Evolutionary conservation across 2,329 filamentous ascomycete genomes (phyloP).

Genomic region (Hypoxylon sp.): DNA sequence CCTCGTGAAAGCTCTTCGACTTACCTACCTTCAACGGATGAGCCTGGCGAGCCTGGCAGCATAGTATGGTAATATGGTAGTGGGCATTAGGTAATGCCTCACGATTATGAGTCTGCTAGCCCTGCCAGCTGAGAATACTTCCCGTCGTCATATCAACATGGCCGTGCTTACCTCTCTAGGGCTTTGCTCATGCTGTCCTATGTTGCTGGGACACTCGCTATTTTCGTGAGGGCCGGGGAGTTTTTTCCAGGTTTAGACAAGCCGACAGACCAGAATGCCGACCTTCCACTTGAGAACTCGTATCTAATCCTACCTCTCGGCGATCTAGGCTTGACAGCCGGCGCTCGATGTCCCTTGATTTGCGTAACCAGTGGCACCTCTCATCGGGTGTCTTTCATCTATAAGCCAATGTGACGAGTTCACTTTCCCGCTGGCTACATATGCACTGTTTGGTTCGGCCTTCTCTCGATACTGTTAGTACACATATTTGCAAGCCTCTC

Average conservation of each 20-base stretch:
- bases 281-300: not conserved
- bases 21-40: not conserved
- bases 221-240: conserved; percentile 8
- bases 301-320: conserved; percentile 7
- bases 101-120: not conserved
- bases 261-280: not conserved
- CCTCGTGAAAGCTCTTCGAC: not conserved
- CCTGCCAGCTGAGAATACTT: not conserved
- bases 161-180: not conserved
- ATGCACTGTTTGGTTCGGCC: conserved; percentile 14
- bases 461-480: conserved; percentile 28
- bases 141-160: not conserved
- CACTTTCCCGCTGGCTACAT: conserved; percentile 25
- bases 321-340: conserved; percentile 5
- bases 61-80: too few species aligned
- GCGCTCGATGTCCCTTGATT: conserved; percentile 30
- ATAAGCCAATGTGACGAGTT: conserved; percentile 23
- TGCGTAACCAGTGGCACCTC: conserved; percentile 34
- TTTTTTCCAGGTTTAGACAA: not conserved
- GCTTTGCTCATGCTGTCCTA: not conserved
- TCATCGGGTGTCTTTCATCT: conserved; percentile 27
- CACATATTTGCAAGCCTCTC: conserved; percentile 25
- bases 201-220: not conserved
- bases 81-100: not conserved
- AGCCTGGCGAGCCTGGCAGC: not conserved